Percentiles rank a stretch among this genome's conserved stretches.
These are phyloP conservation scores for Penicillium paxilli DNA, from an alignment of 495 filamentous ascomycete species.

Conservation along the genomic window DNA sequence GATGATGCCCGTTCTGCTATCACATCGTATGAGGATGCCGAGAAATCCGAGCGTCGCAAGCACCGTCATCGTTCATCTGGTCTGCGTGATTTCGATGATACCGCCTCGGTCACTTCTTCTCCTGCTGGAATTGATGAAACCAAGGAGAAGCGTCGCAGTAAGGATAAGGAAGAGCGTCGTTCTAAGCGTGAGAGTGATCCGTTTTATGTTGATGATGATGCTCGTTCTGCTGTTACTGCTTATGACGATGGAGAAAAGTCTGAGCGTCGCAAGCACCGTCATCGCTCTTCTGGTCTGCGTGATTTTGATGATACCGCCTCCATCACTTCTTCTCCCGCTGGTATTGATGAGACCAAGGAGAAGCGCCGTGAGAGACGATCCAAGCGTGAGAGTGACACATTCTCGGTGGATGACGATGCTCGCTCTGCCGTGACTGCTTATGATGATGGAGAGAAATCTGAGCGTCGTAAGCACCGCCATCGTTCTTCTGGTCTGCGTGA, in stretches of 20 bases:
- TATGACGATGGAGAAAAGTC: slow-evolving; percentile 14
- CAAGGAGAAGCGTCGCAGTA: slow-evolving; percentile 28
- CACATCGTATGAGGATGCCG: slow-evolving; percentile 13
- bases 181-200: background rate
- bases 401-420: background rate
- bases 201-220: background rate
- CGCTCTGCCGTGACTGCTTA: slow-evolving; percentile 18
- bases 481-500: slow-evolving; percentile 28
- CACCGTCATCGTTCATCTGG: slow-evolving; percentile 28
- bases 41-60: slow-evolving; percentile 26
- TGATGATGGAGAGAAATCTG: slow-evolving; percentile 13
- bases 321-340: slow-evolving; percentile 34
- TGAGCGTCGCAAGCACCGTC: slow-evolving; percentile 21
- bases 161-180: slow-evolving; percentile 18
- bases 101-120: slow-evolving; percentile 35
- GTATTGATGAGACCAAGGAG: slow-evolving; percentile 27
- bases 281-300: slow-evolving; percentile 24
- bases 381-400: background rate
- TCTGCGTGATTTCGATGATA: slow-evolving; percentile 27
- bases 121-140: slow-evolving; percentile 29
- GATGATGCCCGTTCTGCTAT: slow-evolving; percentile 10
- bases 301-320: slow-evolving; percentile 33
- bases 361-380: slow-evolving; percentile 18
- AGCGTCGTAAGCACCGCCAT: slow-evolving; percentile 21
- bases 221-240: slow-evolving; percentile 19